A percentile compares a stretch with the other conserved stretches of the same genome.
These are phyloP conservation scores for Candida boleticola DNA, from an alignment of 805 yeast genomes.

Conservation along the genomic window DNA sequence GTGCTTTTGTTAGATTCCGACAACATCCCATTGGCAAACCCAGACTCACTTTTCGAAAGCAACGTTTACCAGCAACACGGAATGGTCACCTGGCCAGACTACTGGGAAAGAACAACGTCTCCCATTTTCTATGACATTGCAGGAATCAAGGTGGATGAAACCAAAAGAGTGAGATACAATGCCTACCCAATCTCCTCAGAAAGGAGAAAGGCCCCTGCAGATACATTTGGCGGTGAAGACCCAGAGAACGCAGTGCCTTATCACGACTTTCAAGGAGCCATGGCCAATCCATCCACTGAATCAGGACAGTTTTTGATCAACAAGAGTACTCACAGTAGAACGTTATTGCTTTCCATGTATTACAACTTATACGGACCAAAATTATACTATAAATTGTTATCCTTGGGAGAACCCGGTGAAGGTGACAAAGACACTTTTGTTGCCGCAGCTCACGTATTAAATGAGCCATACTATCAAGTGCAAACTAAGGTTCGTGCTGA, in stretches of 20 bases:
- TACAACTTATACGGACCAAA: slow-evolving; percentile 25
- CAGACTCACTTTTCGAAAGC: slow-evolving; percentile 29
- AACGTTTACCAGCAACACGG: slow-evolving; percentile 12
- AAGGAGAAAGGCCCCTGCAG: background rate
- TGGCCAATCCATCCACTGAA: slow-evolving; percentile 28
- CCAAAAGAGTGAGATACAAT: slow-evolving; percentile 4
- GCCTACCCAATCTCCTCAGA: slow-evolving; percentile 5
- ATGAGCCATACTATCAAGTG: slow-evolving; percentile 16
- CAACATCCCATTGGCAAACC: slow-evolving; percentile 42
- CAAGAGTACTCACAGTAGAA: slow-evolving; percentile 24
- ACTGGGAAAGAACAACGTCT: slow-evolving; percentile 21
- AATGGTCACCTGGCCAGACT: slow-evolving; percentile 22
- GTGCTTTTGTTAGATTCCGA: slow-evolving; percentile 48
- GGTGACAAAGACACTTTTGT: slow-evolving; percentile 22
- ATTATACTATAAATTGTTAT: slow-evolving; percentile 14
- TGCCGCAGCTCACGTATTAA: slow-evolving; percentile 14
- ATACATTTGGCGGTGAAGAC: background rate
- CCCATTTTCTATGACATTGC: slow-evolving; percentile 20
- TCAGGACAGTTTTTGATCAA: slow-evolving; percentile 29
- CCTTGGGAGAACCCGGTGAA: slow-evolving; percentile 19
- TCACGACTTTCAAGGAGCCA: slow-evolving; percentile 27
- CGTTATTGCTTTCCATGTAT: slow-evolving; percentile 25
- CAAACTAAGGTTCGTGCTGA: slow-evolving; percentile 13
- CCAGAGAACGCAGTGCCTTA: slow-evolving; percentile 14
- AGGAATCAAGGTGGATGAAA: slow-evolving; percentile 13